phyloP scores from a whole-genome alignment of 2,329 filamentous ascomycete species.

The Calonectria ilicicola region DNA sequence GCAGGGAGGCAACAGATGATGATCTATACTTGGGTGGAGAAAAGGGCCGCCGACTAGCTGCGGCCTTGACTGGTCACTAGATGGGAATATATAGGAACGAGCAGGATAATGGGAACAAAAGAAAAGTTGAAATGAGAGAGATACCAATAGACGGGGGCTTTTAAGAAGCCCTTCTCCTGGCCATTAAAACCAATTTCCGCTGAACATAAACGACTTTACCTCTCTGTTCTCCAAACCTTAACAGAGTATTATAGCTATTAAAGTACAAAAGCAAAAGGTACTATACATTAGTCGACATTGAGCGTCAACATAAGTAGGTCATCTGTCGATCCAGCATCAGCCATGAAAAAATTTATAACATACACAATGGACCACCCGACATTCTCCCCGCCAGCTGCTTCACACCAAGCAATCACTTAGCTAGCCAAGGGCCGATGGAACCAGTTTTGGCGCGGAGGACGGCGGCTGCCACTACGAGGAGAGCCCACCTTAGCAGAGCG shows the following conservation, averaged over 20 bases:
- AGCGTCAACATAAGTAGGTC: not conserved
- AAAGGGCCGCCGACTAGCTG: conserved; percentile 62
- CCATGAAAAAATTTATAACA: not conserved
- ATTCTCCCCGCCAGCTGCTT: not conserved
- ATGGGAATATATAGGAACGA: not conserved
- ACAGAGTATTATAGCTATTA: not conserved
- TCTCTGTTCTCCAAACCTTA: not conserved
- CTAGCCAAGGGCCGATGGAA: conserved; percentile 47
- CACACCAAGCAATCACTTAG: conserved; percentile 29
- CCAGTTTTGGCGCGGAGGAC: conserved; percentile 50
- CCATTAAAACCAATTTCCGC: not conserved
- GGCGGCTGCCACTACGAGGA: conserved; percentile 54
- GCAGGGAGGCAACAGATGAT: conserved; percentile 69
- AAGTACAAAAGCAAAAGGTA: conserved; percentile 3
- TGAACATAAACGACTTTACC: not conserved
- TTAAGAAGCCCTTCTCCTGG: not conserved
- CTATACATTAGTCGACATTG: conserved; percentile 12
- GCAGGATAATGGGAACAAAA: conserved; percentile 5
- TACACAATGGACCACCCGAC: not conserved
- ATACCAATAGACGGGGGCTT: conserved; percentile 33
- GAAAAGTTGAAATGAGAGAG: conserved; percentile 23
- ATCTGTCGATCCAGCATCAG: conserved; percentile 19
- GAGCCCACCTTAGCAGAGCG: conserved; percentile 63
- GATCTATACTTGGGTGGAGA: conserved; percentile 72
- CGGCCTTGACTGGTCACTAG: conserved; percentile 48